Conservation (phyloP, 1,139 yeast species). For the Saccharomyces hybrid region DNA sequence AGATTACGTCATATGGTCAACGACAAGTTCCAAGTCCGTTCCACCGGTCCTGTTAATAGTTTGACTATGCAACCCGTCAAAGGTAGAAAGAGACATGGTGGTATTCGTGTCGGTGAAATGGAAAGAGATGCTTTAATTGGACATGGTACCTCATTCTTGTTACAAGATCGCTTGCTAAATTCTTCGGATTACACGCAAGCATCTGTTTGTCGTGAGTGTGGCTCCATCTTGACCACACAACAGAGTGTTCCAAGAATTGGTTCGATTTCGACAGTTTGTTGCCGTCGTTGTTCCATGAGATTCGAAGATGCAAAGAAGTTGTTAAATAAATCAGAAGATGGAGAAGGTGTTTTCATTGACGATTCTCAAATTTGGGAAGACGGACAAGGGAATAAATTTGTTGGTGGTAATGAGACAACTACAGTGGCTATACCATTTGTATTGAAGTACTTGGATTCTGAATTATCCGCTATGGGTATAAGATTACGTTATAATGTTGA, state of each 20-base stretch:
- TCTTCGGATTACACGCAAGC: constrained; percentile 95
- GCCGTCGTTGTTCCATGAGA: constrained; percentile 83
- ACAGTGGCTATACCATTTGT: constrained; percentile 97
- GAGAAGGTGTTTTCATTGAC: constrained; percentile 42
- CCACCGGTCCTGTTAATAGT: constrained; percentile 96
- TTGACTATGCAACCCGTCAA: constrained; percentile 99
- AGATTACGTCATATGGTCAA: constrained; percentile 99
- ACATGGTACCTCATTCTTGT: constrained; percentile 93
- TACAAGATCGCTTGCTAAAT: constrained; percentile 91
- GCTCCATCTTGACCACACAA: constrained; percentile 84
- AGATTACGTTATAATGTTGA: constrained; percentile 78
- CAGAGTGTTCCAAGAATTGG: constrained; percentile 89
- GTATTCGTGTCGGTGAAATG: constrained; percentile 99
- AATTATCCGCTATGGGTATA: constrained; percentile 96
- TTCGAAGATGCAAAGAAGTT: constrained; percentile 41
- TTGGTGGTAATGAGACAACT: constrained; percentile 87
- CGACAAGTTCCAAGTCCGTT: constrained; percentile 98
- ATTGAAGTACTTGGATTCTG: constrained; percentile 88
- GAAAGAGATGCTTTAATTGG: constrained; percentile 98
- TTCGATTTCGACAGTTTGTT: constrained; percentile 64
- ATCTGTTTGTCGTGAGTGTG: constrained; percentile 84
- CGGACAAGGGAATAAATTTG: constrained; percentile 84
- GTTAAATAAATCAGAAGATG: constrained; percentile 33
- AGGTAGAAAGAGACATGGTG: constrained; percentile 98
- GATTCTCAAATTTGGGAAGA: constrained; percentile 94